A percentile compares a stretch with the other conserved stretches of the same genome.
These are phyloP conservation scores for Diaporthe vaccinii DNA, from an alignment of 2,329 filamentous ascomycete species.

Conservation along the genomic window DNA sequence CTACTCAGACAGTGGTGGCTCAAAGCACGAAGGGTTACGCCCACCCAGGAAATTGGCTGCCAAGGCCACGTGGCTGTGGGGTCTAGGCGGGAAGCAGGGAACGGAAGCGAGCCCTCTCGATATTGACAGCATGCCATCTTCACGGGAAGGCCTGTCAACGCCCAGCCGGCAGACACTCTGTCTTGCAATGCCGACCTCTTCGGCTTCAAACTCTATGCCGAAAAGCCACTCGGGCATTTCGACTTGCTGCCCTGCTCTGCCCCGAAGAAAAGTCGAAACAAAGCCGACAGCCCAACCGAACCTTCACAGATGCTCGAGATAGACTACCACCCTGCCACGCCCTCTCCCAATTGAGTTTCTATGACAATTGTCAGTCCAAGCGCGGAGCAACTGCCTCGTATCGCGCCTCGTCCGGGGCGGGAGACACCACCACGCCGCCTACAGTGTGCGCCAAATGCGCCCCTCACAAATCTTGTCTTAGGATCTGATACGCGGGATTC, in stretches of 20 bases:
- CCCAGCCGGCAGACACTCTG: background rate
- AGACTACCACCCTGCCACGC: background rate
- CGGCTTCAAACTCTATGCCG: background rate
- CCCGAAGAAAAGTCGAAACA: constrained; percentile 22
- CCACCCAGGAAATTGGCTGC: background rate
- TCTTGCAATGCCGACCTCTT: background rate
- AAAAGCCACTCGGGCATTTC: constrained; percentile 6
- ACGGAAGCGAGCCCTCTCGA: background rate
- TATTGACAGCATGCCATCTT: constrained; percentile 9
- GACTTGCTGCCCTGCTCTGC: background rate
- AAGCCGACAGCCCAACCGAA: background rate
- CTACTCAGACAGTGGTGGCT: background rate
- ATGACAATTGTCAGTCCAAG: constrained; percentile 22
- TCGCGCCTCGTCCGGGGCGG: background rate
- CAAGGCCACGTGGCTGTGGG: constrained; percentile 32
- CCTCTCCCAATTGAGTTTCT: constrained; percentile 5
- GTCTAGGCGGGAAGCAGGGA: constrained; percentile 1
- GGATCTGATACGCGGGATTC: constrained; percentile 18
- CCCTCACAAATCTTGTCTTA: constrained; percentile 23
- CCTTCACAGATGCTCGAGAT: background rate
- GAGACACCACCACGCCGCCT: background rate
- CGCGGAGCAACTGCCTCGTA: constrained; percentile 2
- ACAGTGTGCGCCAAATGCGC: background rate
- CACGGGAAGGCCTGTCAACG: background rate
- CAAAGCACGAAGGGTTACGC: constrained; percentile 3